Evolutionary conservation across 768 basidiomycete species (phyloP), one percentile per base, ranked within the genome.

Genomic region (Trametes villosa): DNA sequence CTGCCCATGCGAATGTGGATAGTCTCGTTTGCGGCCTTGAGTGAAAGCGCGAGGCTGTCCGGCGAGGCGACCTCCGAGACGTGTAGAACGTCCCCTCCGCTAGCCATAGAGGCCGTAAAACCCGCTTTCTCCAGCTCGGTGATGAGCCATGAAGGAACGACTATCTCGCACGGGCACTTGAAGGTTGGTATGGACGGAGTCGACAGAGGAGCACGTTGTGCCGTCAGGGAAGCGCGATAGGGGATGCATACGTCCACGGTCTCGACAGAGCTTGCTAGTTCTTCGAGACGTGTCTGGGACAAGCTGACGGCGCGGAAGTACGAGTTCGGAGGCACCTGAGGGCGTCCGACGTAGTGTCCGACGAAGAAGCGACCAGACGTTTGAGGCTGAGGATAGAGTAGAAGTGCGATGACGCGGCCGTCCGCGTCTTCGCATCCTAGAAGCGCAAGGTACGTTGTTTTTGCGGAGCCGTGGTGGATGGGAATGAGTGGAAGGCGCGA

Each of bases 271-370:
- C 36, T n/a, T 17, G 38, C 31, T 6, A 57, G 34, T 20, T 40
- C 38, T 15, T 33, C 31, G 18, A 52, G 17, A 13, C 40, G 30
- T 15, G 31, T 26, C 15, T 18, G 11, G 22, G 56, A 53, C 27
- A 59, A 13, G 24, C 38, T 24, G 2, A 63, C 62, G 12, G 45
- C 31, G 20, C 57, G 62, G 22, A 50, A 63, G 52, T 59, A 55
- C n/a, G 57, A 47, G 33, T 63, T 49, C 17, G 53, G 62, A 4
- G 56, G 41, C 12, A 45, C 31, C 26, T 55, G 53, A 0, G 57
- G 57, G 6, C 57, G 45, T n/a, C 57, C 57, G 36, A 63, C 31
- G 57, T 59, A 63, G 27, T 63, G 62, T 2, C 62, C 62, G 20
- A 63, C 62, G 47, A 31, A 63, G 27, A 44, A 59, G 1, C 57